Percentiles rank a stretch among this genome's conserved stretches.
phyloP scores from a whole-genome alignment of 2,329 filamentous ascomycete species.

The Claviceps africana region DNA sequence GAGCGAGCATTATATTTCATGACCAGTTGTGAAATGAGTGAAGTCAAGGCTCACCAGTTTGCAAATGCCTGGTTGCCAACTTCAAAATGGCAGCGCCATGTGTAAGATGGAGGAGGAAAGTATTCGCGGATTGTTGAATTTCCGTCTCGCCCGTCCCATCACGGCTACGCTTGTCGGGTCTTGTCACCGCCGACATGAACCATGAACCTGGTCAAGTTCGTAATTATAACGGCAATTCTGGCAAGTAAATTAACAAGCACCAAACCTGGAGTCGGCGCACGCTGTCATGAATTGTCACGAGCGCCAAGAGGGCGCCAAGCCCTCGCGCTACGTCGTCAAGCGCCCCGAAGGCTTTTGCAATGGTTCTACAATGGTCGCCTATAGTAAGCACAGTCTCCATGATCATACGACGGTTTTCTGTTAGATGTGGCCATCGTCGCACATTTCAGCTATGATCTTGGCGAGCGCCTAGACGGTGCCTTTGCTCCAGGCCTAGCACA shows the following conservation, averaged over 20 bases:
- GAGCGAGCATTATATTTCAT: too few relatives aligned
- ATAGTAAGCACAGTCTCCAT: slow-evolving; percentile 6
- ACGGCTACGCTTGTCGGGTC: too few relatives aligned
- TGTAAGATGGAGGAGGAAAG: too few relatives aligned
- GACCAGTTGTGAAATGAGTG: too few relatives aligned
- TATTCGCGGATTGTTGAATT: too few relatives aligned
- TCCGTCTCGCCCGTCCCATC: too few relatives aligned
- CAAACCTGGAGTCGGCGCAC: not conserved
- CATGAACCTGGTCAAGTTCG: too few relatives aligned
- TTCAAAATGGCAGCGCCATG: too few relatives aligned
- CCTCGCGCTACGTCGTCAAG: slow-evolving; percentile 22
- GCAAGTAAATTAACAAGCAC: not conserved
- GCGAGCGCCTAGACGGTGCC: slow-evolving; percentile 30
- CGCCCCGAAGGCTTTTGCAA: slow-evolving; percentile 26
- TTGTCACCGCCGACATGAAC: too few relatives aligned
- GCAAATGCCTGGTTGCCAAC: too few relatives aligned
- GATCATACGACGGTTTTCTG: not conserved
- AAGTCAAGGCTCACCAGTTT: too few relatives aligned
- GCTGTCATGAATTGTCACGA: slow-evolving; percentile 23
- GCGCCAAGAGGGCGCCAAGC: slow-evolving; percentile 17
- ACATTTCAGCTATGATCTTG: slow-evolving; percentile 33
- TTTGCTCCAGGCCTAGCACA: slow-evolving; percentile 34
- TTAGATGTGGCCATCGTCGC: slow-evolving; percentile 32
- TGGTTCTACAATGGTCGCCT: slow-evolving; percentile 30
- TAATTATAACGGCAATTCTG: too few relatives aligned